Conservation (phyloP, 225 moss, liverwort and hornwort species). For the Pseudisothecium myosuroides region DNA sequence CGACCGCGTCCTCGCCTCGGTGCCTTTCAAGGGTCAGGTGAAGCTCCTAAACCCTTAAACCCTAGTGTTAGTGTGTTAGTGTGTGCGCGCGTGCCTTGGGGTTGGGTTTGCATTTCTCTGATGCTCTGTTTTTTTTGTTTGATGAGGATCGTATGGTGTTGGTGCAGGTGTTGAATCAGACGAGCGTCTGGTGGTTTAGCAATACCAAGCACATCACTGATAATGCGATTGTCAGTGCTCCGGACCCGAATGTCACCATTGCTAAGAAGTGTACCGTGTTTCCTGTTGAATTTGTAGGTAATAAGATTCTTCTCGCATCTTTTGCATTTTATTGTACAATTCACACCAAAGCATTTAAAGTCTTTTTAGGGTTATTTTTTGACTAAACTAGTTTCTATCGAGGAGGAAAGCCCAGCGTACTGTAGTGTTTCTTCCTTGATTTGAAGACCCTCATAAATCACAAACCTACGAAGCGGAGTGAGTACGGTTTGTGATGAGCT, state of each 20-base stretch:
- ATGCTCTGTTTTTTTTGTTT: not conserved
- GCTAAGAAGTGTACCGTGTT: conserved; percentile 89
- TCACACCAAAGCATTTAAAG: not conserved
- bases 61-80: conserved; percentile 17
- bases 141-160: not conserved
- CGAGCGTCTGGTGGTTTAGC: conserved; percentile 91
- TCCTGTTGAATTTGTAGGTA: conserved; percentile 97
- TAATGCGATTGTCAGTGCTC: conserved; percentile 75
- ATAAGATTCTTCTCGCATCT: not conserved
- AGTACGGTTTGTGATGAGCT: not conserved
- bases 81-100: not conserved
- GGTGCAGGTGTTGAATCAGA: conserved; percentile 84
- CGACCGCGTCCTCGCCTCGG: conserved; percentile 85
- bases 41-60: conserved; percentile 9
- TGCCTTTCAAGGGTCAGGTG: conserved; percentile 98
- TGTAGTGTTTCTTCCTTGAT: not conserved
- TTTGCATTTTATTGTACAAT: not conserved
- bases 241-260: conserved; percentile 91
- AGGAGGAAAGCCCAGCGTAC: not conserved
- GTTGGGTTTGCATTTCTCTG: not conserved
- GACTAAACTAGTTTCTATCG: not conserved
- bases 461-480: not conserved
- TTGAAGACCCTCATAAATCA: not conserved
- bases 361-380: not conserved
- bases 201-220: conserved; percentile 70